Evolutionary conservation across 495 filamentous ascomycete species (phyloP), one percentile per base, ranked within the genome.

Genomic region (Penicillium samsonianum): DNA sequence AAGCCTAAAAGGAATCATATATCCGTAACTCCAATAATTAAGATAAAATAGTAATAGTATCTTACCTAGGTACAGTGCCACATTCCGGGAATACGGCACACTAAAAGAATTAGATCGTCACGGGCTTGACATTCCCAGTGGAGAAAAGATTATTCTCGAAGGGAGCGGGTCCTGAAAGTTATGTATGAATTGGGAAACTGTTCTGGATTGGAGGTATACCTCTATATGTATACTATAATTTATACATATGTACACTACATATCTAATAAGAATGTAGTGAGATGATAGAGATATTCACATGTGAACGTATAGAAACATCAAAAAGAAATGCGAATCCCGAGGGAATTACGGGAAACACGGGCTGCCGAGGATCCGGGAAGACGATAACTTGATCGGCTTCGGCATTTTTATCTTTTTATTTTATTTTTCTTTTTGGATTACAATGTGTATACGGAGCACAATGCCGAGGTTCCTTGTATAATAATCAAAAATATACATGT

Each of bases 361-460:
- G 23, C 25, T 46, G 43, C 50, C 50, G 38, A 53, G 17, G 23
- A 53, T n/a, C 47, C 47, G 35, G 49, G 4, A 40, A 1, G 16
- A 52, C 50, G 50, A 43, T 37, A 40, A 53, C 17, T 53, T 42
- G 50, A 26, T 48, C 46, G 42, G 42, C 2, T n/a, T 49, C 46
- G 46, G 46, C 46, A 14, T 19, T 8, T 33, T 49, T 9, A 10
- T 25, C 4, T 4, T 25, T 25, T 25, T 25, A 25, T 31, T 46
- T 17, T 46, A n/a, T 8, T 9, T 19, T 28, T 45, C 4, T 17
- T n/a, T n/a, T 2, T 3, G 11, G 11, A 31, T 31, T 31, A 31
- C 30, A 14, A 9, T 38, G 35, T 38, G 2, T 17, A 38, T 37
- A 38, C 30, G 2, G 1, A 2, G 1, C 0, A 10, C 35, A 3